A percentile compares a stretch with the other conserved stretches of the same genome.
These are phyloP conservation scores for Entrophospora sp. DNA, from an alignment of 192 early-diverging fungal genomes.

Conservation along the genomic window DNA sequence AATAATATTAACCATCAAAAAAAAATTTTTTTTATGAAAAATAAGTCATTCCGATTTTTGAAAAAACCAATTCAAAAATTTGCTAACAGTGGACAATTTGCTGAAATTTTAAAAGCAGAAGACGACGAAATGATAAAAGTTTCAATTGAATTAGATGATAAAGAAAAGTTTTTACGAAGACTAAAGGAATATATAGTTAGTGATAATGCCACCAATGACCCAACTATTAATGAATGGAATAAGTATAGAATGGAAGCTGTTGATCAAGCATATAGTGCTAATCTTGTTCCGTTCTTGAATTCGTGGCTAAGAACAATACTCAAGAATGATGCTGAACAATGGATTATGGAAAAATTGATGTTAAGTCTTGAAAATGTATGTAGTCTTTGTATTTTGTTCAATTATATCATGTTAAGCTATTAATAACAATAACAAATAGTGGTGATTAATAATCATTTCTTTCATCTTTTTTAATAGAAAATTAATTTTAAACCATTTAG, in stretches of 20 bases:
- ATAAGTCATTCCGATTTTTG: slow-evolving; percentile 78
- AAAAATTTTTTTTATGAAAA: too few relatives aligned
- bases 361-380: neutral
- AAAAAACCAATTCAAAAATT: slow-evolving; percentile 60
- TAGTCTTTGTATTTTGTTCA: neutral
- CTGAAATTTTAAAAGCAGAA: slow-evolving; percentile 67
- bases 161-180: slow-evolving; percentile 24
- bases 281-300: neutral
- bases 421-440: too few relatives aligned
- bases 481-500: neutral
- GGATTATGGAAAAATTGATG: neutral
- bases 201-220: slow-evolving; percentile 51
- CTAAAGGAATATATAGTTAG: slow-evolving; percentile 43
- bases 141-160: slow-evolving; percentile 43
- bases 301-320: neutral
- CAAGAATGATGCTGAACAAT: neutral
- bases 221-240: neutral
- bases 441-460: too few relatives aligned
- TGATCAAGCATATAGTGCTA: neutral
- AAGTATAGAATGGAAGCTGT: neutral
- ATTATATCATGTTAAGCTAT: too few relatives aligned
- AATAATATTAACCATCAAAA: too few relatives aligned
- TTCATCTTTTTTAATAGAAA: neutral
- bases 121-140: slow-evolving; percentile 59
- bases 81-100: slow-evolving; percentile 68